Percentiles rank a stretch among this genome's conserved stretches.
Evolutionary conservation across 2,329 filamentous ascomycete genomes (phyloP).

Genomic region (Setomelanomma holmii): DNA sequence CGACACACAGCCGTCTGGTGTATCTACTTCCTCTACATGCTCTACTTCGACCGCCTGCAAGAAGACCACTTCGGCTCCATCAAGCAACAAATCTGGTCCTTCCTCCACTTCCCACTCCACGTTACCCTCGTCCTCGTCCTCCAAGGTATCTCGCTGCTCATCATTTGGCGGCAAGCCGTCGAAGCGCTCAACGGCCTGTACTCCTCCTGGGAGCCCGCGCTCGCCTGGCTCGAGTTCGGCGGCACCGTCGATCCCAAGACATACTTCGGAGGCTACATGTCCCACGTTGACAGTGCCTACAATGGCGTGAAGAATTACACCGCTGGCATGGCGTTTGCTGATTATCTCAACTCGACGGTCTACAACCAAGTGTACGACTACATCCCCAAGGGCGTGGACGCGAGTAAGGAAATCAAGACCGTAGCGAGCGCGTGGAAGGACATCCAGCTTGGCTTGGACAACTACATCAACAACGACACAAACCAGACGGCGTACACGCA

Average conservation of each 20-base stretch:
- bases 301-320: not conserved
- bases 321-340: slow-evolving; percentile 13
- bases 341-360: slow-evolving; percentile 16
- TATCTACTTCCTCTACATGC: slow-evolving; percentile 45
- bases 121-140: slow-evolving; percentile 35
- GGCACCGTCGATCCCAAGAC: slow-evolving; percentile 8
- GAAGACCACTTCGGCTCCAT: slow-evolving; percentile 43
- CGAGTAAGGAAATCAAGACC: slow-evolving; percentile 17
- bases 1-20: slow-evolving; percentile 30
- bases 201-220: slow-evolving; percentile 3
- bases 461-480: slow-evolving; percentile 2
- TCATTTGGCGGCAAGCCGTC: slow-evolving; percentile 43
- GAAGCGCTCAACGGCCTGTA: slow-evolving; percentile 21
- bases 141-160: slow-evolving; percentile 42
- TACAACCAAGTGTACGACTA: slow-evolving; percentile 27
- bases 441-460: slow-evolving; percentile 17
- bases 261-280: slow-evolving; percentile 3
- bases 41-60: slow-evolving; percentile 44
- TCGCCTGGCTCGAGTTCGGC: slow-evolving; percentile 7
- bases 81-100: slow-evolving; percentile 42
- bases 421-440: slow-evolving; percentile 11
- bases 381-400: slow-evolving; percentile 33
- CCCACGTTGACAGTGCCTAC: no score
- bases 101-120: slow-evolving; percentile 43
- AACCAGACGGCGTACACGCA: slow-evolving; percentile 24